Percentiles rank a stretch among this genome's conserved stretches.
phyloP scores from a whole-genome alignment of 2,329 filamentous ascomycete species.

The Arthrobotrys entomopaga region DNA sequence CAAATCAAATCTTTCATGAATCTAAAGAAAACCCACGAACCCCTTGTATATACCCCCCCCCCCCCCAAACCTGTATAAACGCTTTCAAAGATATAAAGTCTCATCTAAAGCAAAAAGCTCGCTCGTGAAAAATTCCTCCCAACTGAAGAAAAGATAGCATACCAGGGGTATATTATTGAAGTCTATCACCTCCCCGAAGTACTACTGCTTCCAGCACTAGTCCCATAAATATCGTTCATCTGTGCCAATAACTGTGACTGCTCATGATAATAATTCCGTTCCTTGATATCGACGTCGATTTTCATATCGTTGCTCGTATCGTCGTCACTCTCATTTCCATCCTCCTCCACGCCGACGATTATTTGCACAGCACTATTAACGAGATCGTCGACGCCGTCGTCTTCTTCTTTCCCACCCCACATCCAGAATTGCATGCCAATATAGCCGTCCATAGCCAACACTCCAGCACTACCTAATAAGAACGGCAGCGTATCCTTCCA shows the following conservation, averaged over 20 bases:
- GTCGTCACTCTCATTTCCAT: constrained; percentile 5
- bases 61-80: neutral
- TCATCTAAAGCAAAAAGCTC: neutral
- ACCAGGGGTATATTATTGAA: too few species aligned
- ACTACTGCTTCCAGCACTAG: constrained; percentile 43
- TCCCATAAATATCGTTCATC: constrained; percentile 48
- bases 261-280: constrained; percentile 47
- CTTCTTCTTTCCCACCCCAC: constrained; percentile 67
- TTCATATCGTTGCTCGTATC: constrained; percentile 3
- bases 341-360: constrained; percentile 34
- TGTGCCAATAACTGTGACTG: constrained; percentile 40
- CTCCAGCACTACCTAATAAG: constrained; percentile 73
- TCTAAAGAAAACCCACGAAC: neutral
- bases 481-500: constrained; percentile 70
- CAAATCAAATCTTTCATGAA: too few species aligned
- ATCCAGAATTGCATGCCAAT: constrained; percentile 72
- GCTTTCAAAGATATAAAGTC: neutral
- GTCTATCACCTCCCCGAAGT: constrained; percentile 39
- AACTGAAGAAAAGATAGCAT: too few species aligned
- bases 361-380: constrained; percentile 12
- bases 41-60: neutral
- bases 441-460: constrained; percentile 71
- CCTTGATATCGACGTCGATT: constrained; percentile 16
- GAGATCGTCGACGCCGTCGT: constrained; percentile 25
- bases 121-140: too few species aligned